A percentile compares a stretch with the other conserved stretches of the same genome.
These are phyloP conservation scores for Calonectria pteridis DNA, from an alignment of 2,329 filamentous ascomycete genomes.

Conservation along the genomic window DNA sequence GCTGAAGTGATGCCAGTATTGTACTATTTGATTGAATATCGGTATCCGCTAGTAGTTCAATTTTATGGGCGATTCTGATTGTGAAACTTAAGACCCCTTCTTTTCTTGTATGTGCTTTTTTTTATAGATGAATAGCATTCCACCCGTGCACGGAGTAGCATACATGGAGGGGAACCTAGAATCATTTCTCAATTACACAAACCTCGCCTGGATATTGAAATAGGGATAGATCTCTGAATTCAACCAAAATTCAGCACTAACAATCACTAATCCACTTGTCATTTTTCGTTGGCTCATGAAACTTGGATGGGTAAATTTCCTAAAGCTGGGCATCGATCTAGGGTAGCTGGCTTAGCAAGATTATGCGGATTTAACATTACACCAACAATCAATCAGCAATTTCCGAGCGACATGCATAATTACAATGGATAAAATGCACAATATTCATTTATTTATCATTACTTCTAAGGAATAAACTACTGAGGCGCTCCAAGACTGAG, in stretches of 20 bases:
- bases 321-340: neutral
- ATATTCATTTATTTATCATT: neutral
- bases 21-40: neutral
- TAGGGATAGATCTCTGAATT: neutral
- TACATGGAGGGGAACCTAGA: no score
- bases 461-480: neutral
- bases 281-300: neutral
- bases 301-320: neutral
- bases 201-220: neutral
- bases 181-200: no score
- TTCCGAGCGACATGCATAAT: neutral
- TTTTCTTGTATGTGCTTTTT: no score
- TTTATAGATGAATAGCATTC: no score
- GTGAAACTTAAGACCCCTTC: neutral
- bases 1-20: neutral
- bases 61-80: neutral
- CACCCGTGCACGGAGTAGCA: no score
- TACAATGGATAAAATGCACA: neutral
- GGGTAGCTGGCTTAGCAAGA: neutral
- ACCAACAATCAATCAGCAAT: no score
- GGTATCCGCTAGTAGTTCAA: no score
- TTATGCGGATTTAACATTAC: no score
- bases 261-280: neutral
- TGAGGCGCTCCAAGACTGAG: constrained; percentile 54
- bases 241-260: no score